Conservation (phyloP, 768 basidiomycete species). For the Mycena latifolia region DNA sequence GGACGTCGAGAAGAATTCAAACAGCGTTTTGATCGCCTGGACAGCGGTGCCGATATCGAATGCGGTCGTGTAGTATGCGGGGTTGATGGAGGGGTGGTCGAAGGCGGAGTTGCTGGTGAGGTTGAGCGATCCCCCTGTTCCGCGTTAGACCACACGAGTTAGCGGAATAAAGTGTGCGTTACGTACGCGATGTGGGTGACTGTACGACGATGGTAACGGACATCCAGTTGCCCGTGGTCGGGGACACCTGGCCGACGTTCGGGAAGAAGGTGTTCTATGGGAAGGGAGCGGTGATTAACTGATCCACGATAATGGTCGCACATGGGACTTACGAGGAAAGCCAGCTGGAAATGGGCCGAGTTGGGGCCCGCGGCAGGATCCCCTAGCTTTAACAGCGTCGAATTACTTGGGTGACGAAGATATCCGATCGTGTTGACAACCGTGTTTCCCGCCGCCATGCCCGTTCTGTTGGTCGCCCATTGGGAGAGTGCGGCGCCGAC, state of each 20-base stretch:
- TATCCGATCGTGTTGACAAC: slow-evolving; percentile 29
- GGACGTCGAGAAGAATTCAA: slow-evolving; percentile 16
- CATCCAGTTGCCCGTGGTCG: slow-evolving; percentile 28
- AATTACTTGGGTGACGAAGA: slow-evolving; percentile 9
- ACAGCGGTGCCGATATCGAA: slow-evolving; percentile 28
- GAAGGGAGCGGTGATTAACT: background rate
- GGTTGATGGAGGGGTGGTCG: slow-evolving; percentile 28
- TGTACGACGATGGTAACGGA: slow-evolving; percentile 14
- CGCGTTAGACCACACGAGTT: background rate
- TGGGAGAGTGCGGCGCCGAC: slow-evolving; percentile 14
- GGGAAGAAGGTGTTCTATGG: slow-evolving; percentile 18
- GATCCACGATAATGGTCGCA: background rate
- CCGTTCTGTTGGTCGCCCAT: slow-evolving; percentile 17
- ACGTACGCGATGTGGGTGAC: slow-evolving; percentile 20
- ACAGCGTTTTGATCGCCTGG: slow-evolving; percentile 7
- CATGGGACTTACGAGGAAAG: slow-evolving; percentile 18
- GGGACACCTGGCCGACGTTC: slow-evolving; percentile 9
- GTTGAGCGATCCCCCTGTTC: slow-evolving; percentile 16
- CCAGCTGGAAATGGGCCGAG: slow-evolving; percentile 19
- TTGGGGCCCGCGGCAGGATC: slow-evolving; percentile 27
- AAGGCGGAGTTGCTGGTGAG: slow-evolving; percentile 20
- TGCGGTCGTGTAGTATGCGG: slow-evolving; percentile 19
- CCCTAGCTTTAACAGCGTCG: background rate
- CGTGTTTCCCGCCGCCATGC: slow-evolving; percentile 16
- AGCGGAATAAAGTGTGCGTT: background rate